Percentiles rank a stretch among this genome's conserved stretches.
Evolutionary conservation across 2,329 filamentous ascomycete genomes (phyloP).

Genomic region (Chrysosporium keratinophilum): DNA sequence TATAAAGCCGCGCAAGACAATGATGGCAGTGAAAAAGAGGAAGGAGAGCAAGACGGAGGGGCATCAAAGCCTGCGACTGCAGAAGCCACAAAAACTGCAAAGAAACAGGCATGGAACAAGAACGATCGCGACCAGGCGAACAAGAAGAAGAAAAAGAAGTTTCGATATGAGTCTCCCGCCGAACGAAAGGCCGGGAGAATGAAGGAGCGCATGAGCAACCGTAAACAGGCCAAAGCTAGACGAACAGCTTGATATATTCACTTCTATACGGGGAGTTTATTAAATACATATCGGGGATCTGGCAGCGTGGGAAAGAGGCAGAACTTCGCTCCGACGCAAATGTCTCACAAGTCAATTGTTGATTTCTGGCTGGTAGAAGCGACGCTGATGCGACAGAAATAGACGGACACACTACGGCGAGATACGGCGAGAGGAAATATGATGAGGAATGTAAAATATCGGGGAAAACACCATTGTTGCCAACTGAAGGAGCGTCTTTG

Average conservation of each 20-base stretch:
- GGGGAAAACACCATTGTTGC: not conserved
- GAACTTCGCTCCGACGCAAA: not conserved
- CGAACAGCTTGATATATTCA: conserved; percentile 28
- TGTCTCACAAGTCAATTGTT: not conserved
- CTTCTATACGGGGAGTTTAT: conserved; percentile 2
- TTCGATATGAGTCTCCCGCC: conserved; percentile 80
- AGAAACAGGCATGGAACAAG: conserved; percentile 43
- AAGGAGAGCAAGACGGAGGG: conserved; percentile 8
- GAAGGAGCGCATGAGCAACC: conserved; percentile 60
- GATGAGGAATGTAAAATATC: not conserved
- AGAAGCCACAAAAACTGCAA: conserved; percentile 16
- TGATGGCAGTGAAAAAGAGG: conserved; percentile 25
- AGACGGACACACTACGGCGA: not conserved
- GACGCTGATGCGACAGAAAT: conserved; percentile 2
- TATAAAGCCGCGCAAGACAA: conserved; percentile 41
- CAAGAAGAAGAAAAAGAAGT: conserved; percentile 71
- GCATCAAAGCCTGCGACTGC: conserved; percentile 19
- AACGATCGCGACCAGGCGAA: conserved; percentile 37
- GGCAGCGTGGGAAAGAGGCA: not conserved
- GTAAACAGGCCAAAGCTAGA: conserved; percentile 54
- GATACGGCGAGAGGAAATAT: conserved; percentile 5
- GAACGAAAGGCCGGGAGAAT: conserved; percentile 56
- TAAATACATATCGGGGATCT: conserved; percentile 8
- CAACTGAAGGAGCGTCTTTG: not conserved
- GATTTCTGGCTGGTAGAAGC: not conserved